Evolutionary conservation across 75 land plant genomes (phyloP).

Genomic region (Picea glauca): DNA sequence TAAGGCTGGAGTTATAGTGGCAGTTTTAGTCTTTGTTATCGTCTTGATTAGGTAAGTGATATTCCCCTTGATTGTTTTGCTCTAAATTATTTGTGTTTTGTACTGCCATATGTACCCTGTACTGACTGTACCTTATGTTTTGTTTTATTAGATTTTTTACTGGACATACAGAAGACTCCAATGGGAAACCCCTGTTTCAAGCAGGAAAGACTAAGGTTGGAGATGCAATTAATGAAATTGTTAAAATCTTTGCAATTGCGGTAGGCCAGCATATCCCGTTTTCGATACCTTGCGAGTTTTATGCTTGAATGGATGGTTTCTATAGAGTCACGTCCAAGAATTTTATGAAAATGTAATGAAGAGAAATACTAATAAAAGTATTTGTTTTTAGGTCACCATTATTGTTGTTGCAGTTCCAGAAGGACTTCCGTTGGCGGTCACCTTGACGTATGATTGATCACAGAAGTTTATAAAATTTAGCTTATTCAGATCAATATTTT

Average conservation of each 20-base stretch:
- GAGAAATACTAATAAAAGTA: not conserved
- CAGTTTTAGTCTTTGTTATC: slow-evolving; percentile 50
- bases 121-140: not conserved
- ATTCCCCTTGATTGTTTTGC: not conserved
- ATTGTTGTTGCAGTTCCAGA: slow-evolving; percentile 93
- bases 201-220: slow-evolving; percentile 33
- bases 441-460: slow-evolving; percentile 65
- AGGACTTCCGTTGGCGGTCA: slow-evolving; percentile 89
- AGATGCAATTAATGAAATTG: slow-evolving; percentile 30
- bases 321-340: not conserved
- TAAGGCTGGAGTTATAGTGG: slow-evolving; percentile 59
- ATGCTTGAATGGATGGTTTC: not conserved
- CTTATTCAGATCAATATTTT: too few species aligned
- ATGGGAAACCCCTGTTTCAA: slow-evolving; percentile 28
- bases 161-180: slow-evolving; percentile 38
- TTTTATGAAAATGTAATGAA: not conserved
- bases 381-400: slow-evolving; percentile 62
- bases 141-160: slow-evolving; percentile 39
- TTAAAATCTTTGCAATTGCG: slow-evolving; percentile 67
- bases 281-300: not conserved
- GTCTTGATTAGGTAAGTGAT: slow-evolving; percentile 14
- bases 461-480: not conserved
- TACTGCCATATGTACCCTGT: not conserved
- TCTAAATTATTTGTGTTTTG: not conserved
- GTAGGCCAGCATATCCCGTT: slow-evolving; percentile 30